Evolutionary conservation across 805 yeast species (phyloP).

Genomic region (Metschnikowia lochheadii): DNA sequence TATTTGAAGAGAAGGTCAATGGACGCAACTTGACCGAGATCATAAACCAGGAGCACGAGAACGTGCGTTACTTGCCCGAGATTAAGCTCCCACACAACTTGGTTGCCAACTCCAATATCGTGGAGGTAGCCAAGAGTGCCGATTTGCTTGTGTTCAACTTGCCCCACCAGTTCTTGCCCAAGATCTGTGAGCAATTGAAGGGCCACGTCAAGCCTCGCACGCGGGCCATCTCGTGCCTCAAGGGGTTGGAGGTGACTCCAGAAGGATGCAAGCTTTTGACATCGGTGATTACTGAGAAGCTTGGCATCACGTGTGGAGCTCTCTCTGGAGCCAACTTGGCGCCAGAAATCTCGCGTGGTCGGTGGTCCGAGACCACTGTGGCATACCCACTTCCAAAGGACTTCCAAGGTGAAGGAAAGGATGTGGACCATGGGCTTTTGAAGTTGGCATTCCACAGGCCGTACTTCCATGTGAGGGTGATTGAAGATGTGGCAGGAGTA

Average conservation of each 20-base stretch:
- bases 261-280: constrained; percentile 83
- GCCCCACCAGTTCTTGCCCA: constrained; percentile 92
- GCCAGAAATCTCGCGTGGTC: constrained; percentile 90
- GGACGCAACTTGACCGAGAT: constrained; percentile 84
- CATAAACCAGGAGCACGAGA: constrained; percentile 86
- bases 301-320: constrained; percentile 92
- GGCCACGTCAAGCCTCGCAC: constrained; percentile 68
- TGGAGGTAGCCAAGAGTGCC: constrained; percentile 71
- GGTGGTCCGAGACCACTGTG: constrained; percentile 97
- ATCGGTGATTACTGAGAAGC: constrained; percentile 68
- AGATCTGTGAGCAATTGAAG: constrained; percentile 68
- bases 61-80: constrained; percentile 90
- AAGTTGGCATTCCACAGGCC: constrained; percentile 92
- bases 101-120: constrained; percentile 80
- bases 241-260: constrained; percentile 87
- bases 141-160: constrained; percentile 90
- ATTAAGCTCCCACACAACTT: constrained; percentile 83
- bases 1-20: constrained; percentile 75
- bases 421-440: constrained; percentile 67
- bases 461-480: constrained; percentile 93
- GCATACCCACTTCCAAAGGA: constrained; percentile 79
- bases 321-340: constrained; percentile 97
- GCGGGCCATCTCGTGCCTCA: constrained; percentile 91
- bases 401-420: constrained; percentile 61
- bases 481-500: constrained; percentile 92